Conservation (phyloP, 1,284 basidiomycete genomes). For the Cryptococcus depauperatus region DNA sequence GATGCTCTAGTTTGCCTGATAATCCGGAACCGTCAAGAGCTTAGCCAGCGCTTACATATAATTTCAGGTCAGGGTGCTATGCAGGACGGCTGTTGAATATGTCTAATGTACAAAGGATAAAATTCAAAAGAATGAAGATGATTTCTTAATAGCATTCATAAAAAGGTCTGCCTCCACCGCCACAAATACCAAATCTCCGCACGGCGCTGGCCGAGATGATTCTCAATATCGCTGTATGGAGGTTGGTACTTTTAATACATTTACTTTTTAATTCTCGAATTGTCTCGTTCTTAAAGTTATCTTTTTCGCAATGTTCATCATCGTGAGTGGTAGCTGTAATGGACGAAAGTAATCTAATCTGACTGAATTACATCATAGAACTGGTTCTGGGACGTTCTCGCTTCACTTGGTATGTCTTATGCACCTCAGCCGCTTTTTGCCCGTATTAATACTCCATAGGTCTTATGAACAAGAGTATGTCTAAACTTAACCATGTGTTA, state of each 20-base stretch:
- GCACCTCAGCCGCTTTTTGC: not conserved
- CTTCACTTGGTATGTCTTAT: constrained; percentile 65
- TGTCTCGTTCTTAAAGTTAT: no score
- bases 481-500: not conserved
- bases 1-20: not conserved
- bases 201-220: no score
- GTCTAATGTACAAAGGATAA: no score
- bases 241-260: not conserved
- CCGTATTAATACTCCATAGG: constrained; percentile 50
- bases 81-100: no score
- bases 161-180: constrained; percentile 1
- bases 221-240: not conserved
- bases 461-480: constrained; percentile 83
- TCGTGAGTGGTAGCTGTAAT: constrained; percentile 6
- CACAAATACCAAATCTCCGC: no score
- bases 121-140: no score
- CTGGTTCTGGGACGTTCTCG: constrained; percentile 92
- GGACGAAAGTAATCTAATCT: not conserved
- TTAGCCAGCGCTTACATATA: no score
- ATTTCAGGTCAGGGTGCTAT: no score
- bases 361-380: constrained; percentile 45
- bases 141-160: no score
- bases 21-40: no score
- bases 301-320: constrained; percentile 22
- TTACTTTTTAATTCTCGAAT: no score